phyloP scores from a whole-genome alignment of 2,329 filamentous ascomycete genomes.

The Alternaria solani region DNA sequence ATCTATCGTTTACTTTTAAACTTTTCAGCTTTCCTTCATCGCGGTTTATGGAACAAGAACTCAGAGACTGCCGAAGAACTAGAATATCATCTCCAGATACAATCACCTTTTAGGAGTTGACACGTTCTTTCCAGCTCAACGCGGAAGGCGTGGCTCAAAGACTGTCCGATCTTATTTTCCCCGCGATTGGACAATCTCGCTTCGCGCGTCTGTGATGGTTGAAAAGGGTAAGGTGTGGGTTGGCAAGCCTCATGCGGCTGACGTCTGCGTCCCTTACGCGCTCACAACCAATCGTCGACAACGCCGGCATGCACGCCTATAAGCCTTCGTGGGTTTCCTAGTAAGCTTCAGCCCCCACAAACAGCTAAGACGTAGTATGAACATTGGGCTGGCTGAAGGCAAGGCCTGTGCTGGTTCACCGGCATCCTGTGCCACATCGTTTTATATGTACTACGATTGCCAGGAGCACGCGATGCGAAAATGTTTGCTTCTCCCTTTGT shows the following conservation, averaged over 20 bases:
- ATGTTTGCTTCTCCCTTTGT: conserved; percentile 2
- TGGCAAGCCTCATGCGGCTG: conserved; percentile 13
- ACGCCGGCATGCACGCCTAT: neutral
- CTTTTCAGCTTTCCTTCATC: neutral
- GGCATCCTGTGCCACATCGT: conserved; percentile 2
- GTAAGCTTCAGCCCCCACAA: conserved; percentile 3
- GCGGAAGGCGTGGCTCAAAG: neutral
- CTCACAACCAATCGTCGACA: conserved; percentile 1
- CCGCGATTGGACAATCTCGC: neutral
- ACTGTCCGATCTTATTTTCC: neutral
- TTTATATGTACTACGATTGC: conserved; percentile 3
- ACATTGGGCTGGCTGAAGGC: conserved; percentile 14
- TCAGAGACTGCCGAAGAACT: neutral
- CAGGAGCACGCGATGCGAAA: conserved; percentile 13
- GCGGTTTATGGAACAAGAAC: neutral
- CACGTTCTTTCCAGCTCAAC: conserved; percentile 3
- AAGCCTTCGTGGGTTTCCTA: neutral
- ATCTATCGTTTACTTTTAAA: neutral
- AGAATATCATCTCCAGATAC: neutral
- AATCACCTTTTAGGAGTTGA: neutral
- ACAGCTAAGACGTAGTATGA: conserved; percentile 5
- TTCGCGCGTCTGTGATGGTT: neutral
- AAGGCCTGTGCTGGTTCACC: conserved; percentile 2
- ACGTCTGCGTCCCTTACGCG: neutral
- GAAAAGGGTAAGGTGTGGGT: conserved; percentile 7